Percentiles rank a stretch among this genome's conserved stretches.
Evolutionary conservation across 148 eudicot genomes (phyloP).

Genomic region (Fagopyrum esculentum): DNA sequence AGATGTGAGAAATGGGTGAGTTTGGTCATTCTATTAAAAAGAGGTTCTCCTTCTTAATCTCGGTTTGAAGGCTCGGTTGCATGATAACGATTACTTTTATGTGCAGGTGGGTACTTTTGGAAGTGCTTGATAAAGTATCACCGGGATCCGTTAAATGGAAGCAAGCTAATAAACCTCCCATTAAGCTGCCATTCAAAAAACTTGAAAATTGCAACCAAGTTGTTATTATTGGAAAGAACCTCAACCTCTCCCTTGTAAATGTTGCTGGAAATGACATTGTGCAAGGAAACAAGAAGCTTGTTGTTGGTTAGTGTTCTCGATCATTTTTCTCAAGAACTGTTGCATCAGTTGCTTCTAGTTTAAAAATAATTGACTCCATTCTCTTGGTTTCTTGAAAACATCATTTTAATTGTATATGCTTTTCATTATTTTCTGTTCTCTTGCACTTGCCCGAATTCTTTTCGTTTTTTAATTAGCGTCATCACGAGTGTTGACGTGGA

Average conservation of each 20-base stretch:
- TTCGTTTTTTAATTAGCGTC: not conserved
- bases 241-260: slow-evolving; percentile 73
- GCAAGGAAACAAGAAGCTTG: slow-evolving; percentile 81
- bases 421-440: too few species aligned
- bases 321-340: not conserved
- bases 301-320: slow-evolving; percentile 41
- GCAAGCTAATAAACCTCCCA: slow-evolving; percentile 67
- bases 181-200: slow-evolving; percentile 72
- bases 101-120: slow-evolving; percentile 70
- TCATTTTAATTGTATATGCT: too few species aligned
- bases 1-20: slow-evolving; percentile 76
- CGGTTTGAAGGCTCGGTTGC: not conserved
- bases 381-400: not conserved
- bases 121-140: slow-evolving; percentile 65
- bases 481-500: not conserved
- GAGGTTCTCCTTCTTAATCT: not conserved
- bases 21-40: not conserved
- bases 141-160: slow-evolving; percentile 83
- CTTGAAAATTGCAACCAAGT: slow-evolving; percentile 91
- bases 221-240: slow-evolving; percentile 52
- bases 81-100: not conserved
- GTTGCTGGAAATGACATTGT: slow-evolving; percentile 76
- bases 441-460: too few species aligned
- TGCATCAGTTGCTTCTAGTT: not conserved
- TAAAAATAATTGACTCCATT: not conserved